Conservation (phyloP, 2,329 filamentous ascomycete genomes). For the Colletotrichum sp. region DNA sequence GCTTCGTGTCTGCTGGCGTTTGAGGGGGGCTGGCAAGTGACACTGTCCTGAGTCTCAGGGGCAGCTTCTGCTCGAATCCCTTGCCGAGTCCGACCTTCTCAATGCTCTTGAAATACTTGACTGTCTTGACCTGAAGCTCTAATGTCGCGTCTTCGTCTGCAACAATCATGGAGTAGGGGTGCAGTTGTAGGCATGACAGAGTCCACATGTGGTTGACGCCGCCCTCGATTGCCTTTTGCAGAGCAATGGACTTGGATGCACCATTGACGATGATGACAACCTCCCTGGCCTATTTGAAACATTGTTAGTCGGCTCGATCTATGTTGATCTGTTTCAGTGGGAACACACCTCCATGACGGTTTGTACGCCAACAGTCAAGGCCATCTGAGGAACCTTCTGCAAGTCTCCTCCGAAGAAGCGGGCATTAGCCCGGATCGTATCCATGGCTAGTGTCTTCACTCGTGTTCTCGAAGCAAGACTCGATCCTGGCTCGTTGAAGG, state of each 20-base stretch:
- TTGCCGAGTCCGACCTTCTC: slow-evolving; percentile 56
- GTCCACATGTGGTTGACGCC: slow-evolving; percentile 85
- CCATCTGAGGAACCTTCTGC: slow-evolving; percentile 25
- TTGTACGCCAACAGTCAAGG: slow-evolving; percentile 39
- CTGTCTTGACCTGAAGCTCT: slow-evolving; percentile 69
- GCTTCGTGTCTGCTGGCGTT: slow-evolving; percentile 21
- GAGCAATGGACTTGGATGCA: slow-evolving; percentile 73
- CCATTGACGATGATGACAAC: slow-evolving; percentile 78
- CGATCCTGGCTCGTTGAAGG: slow-evolving; percentile 82
- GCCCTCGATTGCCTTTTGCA: slow-evolving; percentile 76
- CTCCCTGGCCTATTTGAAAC: slow-evolving; percentile 67
- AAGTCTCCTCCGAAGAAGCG: slow-evolving; percentile 53
- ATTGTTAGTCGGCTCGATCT: slow-evolving; percentile 58
- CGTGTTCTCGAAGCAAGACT: slow-evolving; percentile 73
- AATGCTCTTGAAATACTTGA: slow-evolving; percentile 65
- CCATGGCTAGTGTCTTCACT: slow-evolving; percentile 79
- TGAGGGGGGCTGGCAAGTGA: slow-evolving; percentile 21
- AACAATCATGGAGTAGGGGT: slow-evolving; percentile 75
- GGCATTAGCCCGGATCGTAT: slow-evolving; percentile 78
- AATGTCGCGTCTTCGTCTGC: slow-evolving; percentile 75
- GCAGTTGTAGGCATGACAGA: slow-evolving; percentile 74
- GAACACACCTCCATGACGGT: slow-evolving; percentile 52
- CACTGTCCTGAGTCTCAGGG: slow-evolving; percentile 25
- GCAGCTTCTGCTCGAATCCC: slow-evolving; percentile 51
- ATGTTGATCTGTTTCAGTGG: slow-evolving; percentile 43